Evolutionary conservation across 441 rosid genomes (phyloP), one percentile per base, ranked within the genome.

Genomic region (Jatropha podagrica): DNA sequence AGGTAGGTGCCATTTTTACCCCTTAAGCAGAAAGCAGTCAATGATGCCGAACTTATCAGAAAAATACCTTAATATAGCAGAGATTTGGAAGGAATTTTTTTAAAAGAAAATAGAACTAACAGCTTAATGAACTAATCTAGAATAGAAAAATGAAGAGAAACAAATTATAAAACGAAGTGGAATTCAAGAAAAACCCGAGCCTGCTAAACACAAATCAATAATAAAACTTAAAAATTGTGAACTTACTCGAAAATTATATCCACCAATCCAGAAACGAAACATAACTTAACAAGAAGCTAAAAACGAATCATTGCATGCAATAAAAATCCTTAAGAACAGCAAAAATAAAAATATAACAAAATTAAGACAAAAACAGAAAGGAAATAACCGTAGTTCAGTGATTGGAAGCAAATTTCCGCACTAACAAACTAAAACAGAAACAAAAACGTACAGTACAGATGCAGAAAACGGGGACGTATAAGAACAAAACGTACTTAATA

Each of bases 291-390:
- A 56, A 56, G 8, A 72, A 59, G n/a, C 52, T 77, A 65, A 68
- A 79, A 69, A 26, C 46, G 58, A 80, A 64, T 46, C 61, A 75
- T 65, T 83, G 80, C 85, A 80, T 73, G 81, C 41, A 58, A 69
- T 51, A 76, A 32, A 77, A 65, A 51, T 38, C 46, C 52, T 8
- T 23, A 11, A 51, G 13, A 52, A 49, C 46, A 15, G 56, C 52
- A 55, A 3, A 1, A 44, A 15, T 2, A 52, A 13, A 73, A 61
- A 67, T 4, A 15, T 17, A 44, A 42, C 61, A 41, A 44, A 64
- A 20, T 38, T n/a, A n/a, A 71, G 41, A 15, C 4, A 46, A 7
- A 18, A 55, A 44, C 32, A 20, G 4, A 26, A 5, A 59, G 37
- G 56, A 7, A 56, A 41, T 62, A 32, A 74, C 15, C 7, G 26